Base-by-base conservation (phyloP, 306 rosid genomes). In the Quercus bicolor region DNA sequence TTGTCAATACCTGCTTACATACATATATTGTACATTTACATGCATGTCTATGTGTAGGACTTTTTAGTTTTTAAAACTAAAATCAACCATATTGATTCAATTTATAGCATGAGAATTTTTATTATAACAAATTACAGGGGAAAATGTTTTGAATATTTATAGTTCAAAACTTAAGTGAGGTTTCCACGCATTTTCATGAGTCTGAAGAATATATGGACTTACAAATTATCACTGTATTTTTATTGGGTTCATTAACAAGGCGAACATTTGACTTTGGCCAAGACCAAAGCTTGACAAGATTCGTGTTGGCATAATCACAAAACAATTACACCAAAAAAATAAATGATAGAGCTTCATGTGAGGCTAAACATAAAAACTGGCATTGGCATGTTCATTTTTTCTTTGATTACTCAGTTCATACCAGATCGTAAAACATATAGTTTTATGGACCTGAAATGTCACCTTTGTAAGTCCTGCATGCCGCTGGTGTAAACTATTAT, bases 391-490 rank as follows among this genome's bases (percentile, higher is more conserved):
- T 65, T 65, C 23, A 43, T 31, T 31, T 11, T 5, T 29, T 18
- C 45, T 2, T 1, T 5, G 0, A 65, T 31, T 31, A 16, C 51
- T 51, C 1, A 34, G 8, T 1, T 31, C 24, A 65, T 6, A 16
- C 33, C 24, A 73, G 26, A 53, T 16, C 14, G 9, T 15, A 28
- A 31, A 79, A 34, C 8, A 23, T 43, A n/a, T 20, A 6, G 73
- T 19, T 71, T 72, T 21, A 37, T 20, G 56, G 56, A 61, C 37
- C 54, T 6, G 54, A 31, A 34, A 72, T 9, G 62, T 75, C 77
- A 88, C 91, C 86, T 84, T 76, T 80, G 88, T 79, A 95, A 72
- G 75, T 87, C 94, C 80, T 82, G 94, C 92, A 92, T 88, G 71
- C 89, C 80, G 51, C 74, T 80, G 70, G 89, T 88, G 83, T 88